Base-by-base conservation (phyloP, 2,329 filamentous ascomycete genomes). In the Didymella glomerata region DNA sequence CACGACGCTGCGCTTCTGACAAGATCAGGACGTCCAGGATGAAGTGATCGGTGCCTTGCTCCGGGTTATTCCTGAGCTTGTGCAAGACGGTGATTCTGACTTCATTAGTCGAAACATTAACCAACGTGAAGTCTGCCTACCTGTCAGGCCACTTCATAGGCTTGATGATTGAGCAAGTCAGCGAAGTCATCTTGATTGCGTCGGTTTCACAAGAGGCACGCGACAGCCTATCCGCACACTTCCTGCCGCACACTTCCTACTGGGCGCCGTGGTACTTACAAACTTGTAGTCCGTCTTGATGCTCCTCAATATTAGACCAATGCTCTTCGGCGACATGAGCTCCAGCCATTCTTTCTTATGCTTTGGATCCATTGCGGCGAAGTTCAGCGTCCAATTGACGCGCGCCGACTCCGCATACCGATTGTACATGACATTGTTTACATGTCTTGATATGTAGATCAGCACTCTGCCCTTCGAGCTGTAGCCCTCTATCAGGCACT, bases 231-330 rank as follows among this genome's bases (percentile, higher is more conserved):
- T 41, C 38, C 38, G 38, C 20, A 41, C 10, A 41, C 38, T 22
- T 24, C 38, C 44, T 38, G 22, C 55, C 45, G 55, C 42, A 14
- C 16, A 22, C 14, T 40, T 58, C 55, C 55, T 53, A 53, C 44
- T 53, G 38, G 50, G 51, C 25, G 7, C 16, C 30, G 2, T 22
- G 36, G 28, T 13, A 82, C 89, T 64, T 74, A 95, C 92, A 79
- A 96, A 93, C 79, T 97, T 97, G 78, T 90, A 97, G 66, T 96
- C 89, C 0, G 90, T 88, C 68, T 85, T 90, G 66, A 97, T 92
- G 67, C 88, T 92, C 68, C 87, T 85, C 71, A 97, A 78, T 59
- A 97, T 95, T 55, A 97, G 75, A 0, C 93, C 93, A 18, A 88
- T 81, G 1, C 85, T 84, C 24, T 79, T 83, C 0, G 89, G 87